Evolutionary conservation across 2,329 filamentous ascomycete genomes (phyloP).

Genomic region (Ceratocystis albifundus): DNA sequence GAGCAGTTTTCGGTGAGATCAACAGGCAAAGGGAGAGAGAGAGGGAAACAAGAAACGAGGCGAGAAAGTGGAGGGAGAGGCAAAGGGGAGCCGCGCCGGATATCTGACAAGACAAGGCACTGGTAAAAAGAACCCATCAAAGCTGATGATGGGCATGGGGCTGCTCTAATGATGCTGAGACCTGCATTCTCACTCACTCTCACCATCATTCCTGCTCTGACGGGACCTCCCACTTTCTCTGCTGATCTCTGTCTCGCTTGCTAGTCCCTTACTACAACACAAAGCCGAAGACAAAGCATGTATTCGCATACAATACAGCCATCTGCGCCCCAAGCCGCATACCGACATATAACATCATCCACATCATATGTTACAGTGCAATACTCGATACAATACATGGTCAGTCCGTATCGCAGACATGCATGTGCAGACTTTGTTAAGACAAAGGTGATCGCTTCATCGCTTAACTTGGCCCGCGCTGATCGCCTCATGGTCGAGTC

Average conservation of each 20-base stretch:
- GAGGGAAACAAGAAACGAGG: not conserved
- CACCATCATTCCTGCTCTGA: not conserved
- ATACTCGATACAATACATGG: not conserved
- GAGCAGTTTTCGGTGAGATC: not conserved
- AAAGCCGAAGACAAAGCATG: not conserved
- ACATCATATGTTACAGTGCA: not conserved
- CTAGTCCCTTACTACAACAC: not conserved
- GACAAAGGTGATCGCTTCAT: constrained; percentile 10
- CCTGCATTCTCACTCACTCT: constrained; percentile 2
- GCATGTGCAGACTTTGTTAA: not conserved
- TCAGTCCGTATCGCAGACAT: not conserved
- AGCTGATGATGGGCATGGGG: not conserved
- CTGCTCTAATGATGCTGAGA: constrained; percentile 1
- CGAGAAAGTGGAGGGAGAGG: not conserved
- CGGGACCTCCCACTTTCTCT: not conserved
- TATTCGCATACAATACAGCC: not conserved
- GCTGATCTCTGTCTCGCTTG: constrained; percentile 6
- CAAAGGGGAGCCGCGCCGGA: not conserved
- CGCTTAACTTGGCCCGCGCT: constrained; percentile 9
- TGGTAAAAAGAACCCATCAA: not conserved
- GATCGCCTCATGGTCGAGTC: constrained; percentile 9
- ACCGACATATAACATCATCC: not conserved
- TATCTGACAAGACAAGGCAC: not conserved
- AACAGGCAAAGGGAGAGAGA: not conserved
- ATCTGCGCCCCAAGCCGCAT: not conserved